Base-by-base conservation (phyloP, 257 asterid species). In the Ilex aquifolium region DNA sequence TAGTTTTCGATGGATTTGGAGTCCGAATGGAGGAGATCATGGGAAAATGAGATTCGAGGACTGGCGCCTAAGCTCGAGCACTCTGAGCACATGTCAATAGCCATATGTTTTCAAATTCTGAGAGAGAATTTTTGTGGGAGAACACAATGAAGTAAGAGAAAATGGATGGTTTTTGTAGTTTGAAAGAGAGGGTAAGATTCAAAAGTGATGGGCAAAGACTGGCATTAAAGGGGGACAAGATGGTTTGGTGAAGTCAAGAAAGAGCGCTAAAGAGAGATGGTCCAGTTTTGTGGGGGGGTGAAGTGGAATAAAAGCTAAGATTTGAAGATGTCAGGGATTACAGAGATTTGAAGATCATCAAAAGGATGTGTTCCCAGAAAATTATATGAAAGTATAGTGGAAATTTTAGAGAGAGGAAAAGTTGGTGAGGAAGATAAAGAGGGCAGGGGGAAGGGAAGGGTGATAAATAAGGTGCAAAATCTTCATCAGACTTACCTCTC, bases 11-110 rank as follows among this genome's bases (percentile, higher is more conserved):
- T 12, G 10, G 62, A 29, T 31, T 49, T 50, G 50, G 59, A 56
- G 40, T 66, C 66, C 11, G 46, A 39, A 27, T 60, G 69, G 52
- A 44, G 42, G 46, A 74, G 83, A 72, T 78, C 67, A 50, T 68
- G 66, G 52, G 85, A 80, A 52, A 77, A 76, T 40, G 80, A 76
- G 61, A 74, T 77, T 68, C 79, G 77, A 71, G 85, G 85, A 71
- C 78, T 70, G 16, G 72, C 50, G 52, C 30, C 44, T 49, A 61
- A 66, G 57, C 70, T 73, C 44, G 84, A 63, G 56, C 50, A 59
- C 50, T 80, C 85, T 64, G 74, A 56, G 50, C 56, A 65, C 76
- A 57, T 63, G 60, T 71, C 83, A 66, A 74, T 74, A 8, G 80
- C 80, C 78, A 77, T 76, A 31, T 8, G 32, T 60, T 40, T 36